phyloP scores from a whole-genome alignment of 164 flowering plant genomes.

The Stephania japonica region DNA sequence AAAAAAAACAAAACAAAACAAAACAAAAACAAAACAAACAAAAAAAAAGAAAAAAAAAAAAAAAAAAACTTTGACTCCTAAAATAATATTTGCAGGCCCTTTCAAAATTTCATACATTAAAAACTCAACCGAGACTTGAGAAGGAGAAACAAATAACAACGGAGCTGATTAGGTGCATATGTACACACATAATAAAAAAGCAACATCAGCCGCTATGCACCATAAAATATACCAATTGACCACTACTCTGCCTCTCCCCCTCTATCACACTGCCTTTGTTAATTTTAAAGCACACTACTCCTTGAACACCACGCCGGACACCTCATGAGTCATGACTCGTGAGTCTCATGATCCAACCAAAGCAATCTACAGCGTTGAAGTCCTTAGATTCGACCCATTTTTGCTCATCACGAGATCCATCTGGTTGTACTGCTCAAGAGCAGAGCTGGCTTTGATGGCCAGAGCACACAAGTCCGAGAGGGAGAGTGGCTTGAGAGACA shows the following conservation, averaged over 20 bases:
- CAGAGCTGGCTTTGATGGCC: constrained; percentile 51
- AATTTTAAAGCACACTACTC: neutral
- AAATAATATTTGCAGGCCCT: neutral
- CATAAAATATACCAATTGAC: neutral
- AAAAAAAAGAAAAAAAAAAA: no score
- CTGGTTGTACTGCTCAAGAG: constrained; percentile 12
- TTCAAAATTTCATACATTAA: neutral
- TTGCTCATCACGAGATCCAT: neutral
- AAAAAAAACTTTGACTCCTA: neutral
- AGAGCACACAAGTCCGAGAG: constrained; percentile 45
- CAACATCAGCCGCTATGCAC: neutral
- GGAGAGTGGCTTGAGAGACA: constrained; percentile 30
- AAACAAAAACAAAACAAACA: no score
- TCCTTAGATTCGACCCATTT: neutral
- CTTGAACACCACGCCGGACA: constrained; percentile 6
- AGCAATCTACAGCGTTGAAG: neutral
- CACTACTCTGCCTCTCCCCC: neutral
- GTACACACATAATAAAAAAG: neutral
- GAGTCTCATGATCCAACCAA: constrained; percentile 6
- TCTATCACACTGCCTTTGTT: neutral
- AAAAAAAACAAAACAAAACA: no score
- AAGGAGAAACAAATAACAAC: neutral
- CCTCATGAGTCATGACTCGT: no score
- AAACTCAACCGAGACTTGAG: neutral
- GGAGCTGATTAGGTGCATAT: neutral